Evolutionary conservation across 2,329 filamentous ascomycete genomes (phyloP), one percentile per base, ranked within the genome.

Genomic region (Nemania sp.): DNA sequence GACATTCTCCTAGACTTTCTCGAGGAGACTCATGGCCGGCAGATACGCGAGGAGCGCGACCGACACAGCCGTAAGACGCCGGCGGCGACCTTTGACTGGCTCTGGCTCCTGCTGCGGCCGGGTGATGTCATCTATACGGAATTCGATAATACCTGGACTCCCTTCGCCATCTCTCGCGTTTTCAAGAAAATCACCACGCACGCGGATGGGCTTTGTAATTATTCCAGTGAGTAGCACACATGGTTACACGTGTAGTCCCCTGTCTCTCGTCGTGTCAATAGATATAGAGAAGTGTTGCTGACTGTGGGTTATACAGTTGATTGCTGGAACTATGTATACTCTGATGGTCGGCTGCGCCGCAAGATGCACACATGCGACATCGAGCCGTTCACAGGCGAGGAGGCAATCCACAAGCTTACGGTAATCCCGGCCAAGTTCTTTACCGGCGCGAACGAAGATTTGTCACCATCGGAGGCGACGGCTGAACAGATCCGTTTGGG

Each of bases 51-150:
- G n/a, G 77, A 80, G 56, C 66, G 74, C 54, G 67, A 65, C 5
- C 72, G 73, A 3, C 72, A 78, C 63, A 57, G 61, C 11, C 69
- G 70, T 39, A 60, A 61, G 22, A 64, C 63, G 0, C 75, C 76
- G 0, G 71, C 68, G 31, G 74, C 75, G 11, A 78, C 76, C 2
- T 79, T 72, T 40, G 71, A 76, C 3, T 70, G 71, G 56, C 73
- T 77, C 51, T 80, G 77, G 75, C 64, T 78, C 34, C 66, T 78
- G 5, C 68, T 77, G 26, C 75, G 73, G 64, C 77, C 77, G 0
- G 76, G 77, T 0, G 67, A 73, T 49, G 67, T 79, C 31, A 63
- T 78, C 28, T 80, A 78, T 49, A 63, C 69, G 45, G 73, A 75
- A 55, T 63, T 67, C 19, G 64, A 74, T 48, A 68, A 70, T 34